Evolutionary conservation across 331 rosid species (phyloP).

Genomic region (Cydonia oblonga): DNA sequence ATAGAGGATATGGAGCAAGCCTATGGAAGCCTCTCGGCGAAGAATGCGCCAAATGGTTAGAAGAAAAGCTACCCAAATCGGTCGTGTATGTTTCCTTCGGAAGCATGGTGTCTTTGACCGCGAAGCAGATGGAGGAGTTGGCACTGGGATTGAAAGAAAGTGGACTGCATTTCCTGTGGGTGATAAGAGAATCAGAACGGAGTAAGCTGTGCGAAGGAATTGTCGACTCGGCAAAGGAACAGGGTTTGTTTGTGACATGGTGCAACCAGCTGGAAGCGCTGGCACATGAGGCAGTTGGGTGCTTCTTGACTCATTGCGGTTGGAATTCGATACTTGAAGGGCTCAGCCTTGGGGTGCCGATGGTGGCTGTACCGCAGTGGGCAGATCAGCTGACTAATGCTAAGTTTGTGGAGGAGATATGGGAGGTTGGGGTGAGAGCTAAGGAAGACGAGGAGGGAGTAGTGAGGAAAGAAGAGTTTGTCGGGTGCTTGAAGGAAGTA

Average conservation of each 20-base stretch:
- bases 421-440: constrained; percentile 57
- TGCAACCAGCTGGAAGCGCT: constrained; percentile 53
- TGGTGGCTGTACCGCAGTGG: constrained; percentile 61
- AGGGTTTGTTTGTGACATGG: constrained; percentile 53
- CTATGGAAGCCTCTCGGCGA: constrained; percentile 41
- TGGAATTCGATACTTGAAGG: constrained; percentile 76
- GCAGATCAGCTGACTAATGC: constrained; percentile 61
- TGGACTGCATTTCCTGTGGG: constrained; percentile 46
- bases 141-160: constrained; percentile 46
- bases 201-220: constrained; percentile 33
- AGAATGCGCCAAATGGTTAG: constrained; percentile 43
- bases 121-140: constrained; percentile 39
- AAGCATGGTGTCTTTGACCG: constrained; percentile 46
- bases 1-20: constrained; percentile 54
- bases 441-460: constrained; percentile 43
- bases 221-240: constrained; percentile 15
- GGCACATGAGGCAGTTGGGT: constrained; percentile 40
- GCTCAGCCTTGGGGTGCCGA: constrained; percentile 54
- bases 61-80: constrained; percentile 29
- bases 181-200: constrained; percentile 46
- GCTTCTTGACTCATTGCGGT: constrained; percentile 64
- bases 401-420: constrained; percentile 42
- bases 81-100: constrained; percentile 63
- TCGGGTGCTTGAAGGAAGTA: constrained; percentile 30
- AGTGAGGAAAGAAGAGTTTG: constrained; percentile 35